These are phyloP conservation scores for Lupinus albus DNA, from an alignment of 306 rosid genomes.

Conservation along the genomic window DNA sequence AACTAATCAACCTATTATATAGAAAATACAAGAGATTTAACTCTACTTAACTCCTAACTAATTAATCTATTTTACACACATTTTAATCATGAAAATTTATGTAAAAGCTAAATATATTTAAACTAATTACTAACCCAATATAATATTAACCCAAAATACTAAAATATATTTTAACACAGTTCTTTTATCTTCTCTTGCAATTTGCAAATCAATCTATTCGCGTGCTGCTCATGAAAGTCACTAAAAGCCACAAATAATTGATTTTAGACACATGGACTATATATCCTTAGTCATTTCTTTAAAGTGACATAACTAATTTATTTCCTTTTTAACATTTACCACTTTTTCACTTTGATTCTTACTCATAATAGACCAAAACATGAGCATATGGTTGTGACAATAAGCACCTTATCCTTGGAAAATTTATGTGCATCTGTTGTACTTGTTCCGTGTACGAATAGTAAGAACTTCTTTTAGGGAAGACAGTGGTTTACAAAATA, in stretches of 20 bases:
- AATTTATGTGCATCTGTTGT: constrained; percentile 2
- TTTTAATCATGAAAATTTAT: too few species aligned
- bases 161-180: too few species aligned
- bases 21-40: too few species aligned
- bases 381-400: constrained; percentile 15
- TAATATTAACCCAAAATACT: too few species aligned
- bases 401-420: constrained; percentile 15
- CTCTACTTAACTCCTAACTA: too few species aligned
- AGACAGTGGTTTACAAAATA: too few species aligned
- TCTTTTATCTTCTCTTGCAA: neutral
- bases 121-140: too few species aligned
- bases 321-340: neutral
- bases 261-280: neutral
- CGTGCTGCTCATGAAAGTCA: neutral
- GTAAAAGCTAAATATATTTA: too few species aligned
- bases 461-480: too few species aligned
- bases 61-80: too few species aligned
- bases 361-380: too few species aligned
- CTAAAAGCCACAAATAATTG: neutral
- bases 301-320: neutral
- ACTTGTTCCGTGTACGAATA: constrained; percentile 37
- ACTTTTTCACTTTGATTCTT: constrained; percentile 1
- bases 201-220: neutral
- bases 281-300: constrained; percentile 24
- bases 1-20: too few species aligned